phyloP scores from a whole-genome alignment of 2,329 filamentous ascomycete genomes.

The Emericellopsis cladophorae region DNA sequence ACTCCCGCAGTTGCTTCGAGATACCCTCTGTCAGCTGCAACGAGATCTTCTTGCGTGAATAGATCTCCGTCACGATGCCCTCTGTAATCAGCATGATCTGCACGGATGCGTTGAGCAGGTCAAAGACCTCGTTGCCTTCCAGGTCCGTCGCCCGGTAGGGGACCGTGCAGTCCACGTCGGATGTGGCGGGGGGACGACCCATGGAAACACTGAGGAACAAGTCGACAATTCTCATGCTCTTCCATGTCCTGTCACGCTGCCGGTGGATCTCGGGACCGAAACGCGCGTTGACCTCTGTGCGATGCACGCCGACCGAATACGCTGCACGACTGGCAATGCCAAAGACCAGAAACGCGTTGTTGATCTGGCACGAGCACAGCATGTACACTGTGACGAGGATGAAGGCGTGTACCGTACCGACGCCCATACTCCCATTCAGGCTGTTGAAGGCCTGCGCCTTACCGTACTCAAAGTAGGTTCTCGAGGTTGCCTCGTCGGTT shows the following conservation, averaged over 20 bases:
- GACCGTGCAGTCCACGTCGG: slow-evolving; percentile 41
- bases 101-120: slow-evolving; percentile 36
- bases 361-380: slow-evolving; percentile 41
- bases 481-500: slow-evolving; percentile 25
- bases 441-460: slow-evolving; percentile 29
- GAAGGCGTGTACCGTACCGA: slow-evolving; percentile 36
- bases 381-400: slow-evolving; percentile 39
- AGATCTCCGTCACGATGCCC: slow-evolving; percentile 36
- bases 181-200: slow-evolving; percentile 39
- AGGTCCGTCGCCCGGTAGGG: slow-evolving; percentile 24
- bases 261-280: slow-evolving; percentile 30
- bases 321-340: slow-evolving; percentile 38
- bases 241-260: slow-evolving; percentile 38
- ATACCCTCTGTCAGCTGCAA: slow-evolving; percentile 39
- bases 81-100: slow-evolving; percentile 40
- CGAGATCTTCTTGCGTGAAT: slow-evolving; percentile 39
- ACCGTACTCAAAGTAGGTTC: slow-evolving; percentile 35
- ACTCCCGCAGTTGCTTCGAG: slow-evolving; percentile 36
- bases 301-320: slow-evolving; percentile 38
- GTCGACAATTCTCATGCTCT: slow-evolving; percentile 37
- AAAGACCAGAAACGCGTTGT: slow-evolving; percentile 40
- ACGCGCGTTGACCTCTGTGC: slow-evolving; percentile 38
- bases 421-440: slow-evolving; percentile 31
- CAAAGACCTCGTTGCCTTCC: slow-evolving; percentile 23
- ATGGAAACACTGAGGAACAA: slow-evolving; percentile 39